phyloP scores from a whole-genome alignment of 805 yeast genomes.

The Suhomyces sp. region DNA sequence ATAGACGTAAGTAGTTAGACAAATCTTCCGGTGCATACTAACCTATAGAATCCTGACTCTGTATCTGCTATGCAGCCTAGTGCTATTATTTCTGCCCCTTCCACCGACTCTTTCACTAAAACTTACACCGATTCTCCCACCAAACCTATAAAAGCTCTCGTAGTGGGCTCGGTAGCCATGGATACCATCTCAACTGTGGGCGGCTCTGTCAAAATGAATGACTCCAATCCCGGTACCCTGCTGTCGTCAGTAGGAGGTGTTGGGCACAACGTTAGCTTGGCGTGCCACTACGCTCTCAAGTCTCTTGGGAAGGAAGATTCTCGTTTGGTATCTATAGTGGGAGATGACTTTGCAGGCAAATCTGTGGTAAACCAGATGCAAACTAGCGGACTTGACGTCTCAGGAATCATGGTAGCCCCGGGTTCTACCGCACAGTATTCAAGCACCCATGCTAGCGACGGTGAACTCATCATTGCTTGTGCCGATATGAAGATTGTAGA shows the following conservation, averaged over 20 bases:
- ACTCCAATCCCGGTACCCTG: slow-evolving; percentile 72
- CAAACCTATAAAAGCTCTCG: slow-evolving; percentile 30
- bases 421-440: slow-evolving; percentile 65
- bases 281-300: slow-evolving; percentile 40
- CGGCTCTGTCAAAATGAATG: slow-evolving; percentile 32
- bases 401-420: slow-evolving; percentile 37
- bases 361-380: slow-evolving; percentile 31
- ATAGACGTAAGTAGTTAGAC: slow-evolving; percentile 23
- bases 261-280: slow-evolving; percentile 74
- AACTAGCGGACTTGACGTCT: slow-evolving; percentile 22
- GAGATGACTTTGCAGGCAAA: slow-evolving; percentile 54
- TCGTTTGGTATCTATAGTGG: slow-evolving; percentile 57
- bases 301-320: slow-evolving; percentile 10
- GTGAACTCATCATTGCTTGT: slow-evolving; percentile 69
- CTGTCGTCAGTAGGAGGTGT: slow-evolving; percentile 74
- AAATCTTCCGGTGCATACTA: neutral
- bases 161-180: slow-evolving; percentile 74
- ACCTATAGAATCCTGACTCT: neutral
- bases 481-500: slow-evolving; percentile 82
- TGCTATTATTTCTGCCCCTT: neutral
- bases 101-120: neutral
- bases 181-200: slow-evolving; percentile 61
- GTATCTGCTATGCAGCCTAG: neutral
- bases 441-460: slow-evolving; percentile 60
- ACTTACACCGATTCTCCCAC: slow-evolving; percentile 7